Evolutionary conservation across 139 green algal species (phyloP).

Genomic region (Gonium pectorale): DNA sequence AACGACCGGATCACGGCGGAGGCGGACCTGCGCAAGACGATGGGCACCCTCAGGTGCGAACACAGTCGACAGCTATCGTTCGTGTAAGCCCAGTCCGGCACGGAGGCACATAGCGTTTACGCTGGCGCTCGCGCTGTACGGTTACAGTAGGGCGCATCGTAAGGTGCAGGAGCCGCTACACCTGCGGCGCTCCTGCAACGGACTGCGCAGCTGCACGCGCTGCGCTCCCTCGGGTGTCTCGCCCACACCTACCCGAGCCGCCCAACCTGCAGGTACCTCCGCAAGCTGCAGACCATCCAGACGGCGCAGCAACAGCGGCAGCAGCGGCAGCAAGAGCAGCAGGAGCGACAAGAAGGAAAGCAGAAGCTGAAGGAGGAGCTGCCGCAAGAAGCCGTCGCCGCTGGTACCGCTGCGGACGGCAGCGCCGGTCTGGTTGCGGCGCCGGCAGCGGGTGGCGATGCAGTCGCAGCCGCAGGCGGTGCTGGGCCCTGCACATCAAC

Average conservation of each 20-base stretch:
- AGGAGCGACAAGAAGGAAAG: background rate
- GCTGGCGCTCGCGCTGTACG: no score
- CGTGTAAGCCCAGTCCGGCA: no score
- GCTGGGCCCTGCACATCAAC: no score
- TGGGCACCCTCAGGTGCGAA: conserved; percentile 74
- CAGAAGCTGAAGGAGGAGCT: background rate
- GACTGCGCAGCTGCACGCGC: no score
- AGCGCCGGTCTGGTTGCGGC: no score
- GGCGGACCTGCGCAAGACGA: conserved; percentile 65
- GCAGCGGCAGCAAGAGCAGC: background rate
- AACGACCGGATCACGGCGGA: conserved; percentile 71
- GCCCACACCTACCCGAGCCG: background rate
- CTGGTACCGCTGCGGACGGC: background rate
- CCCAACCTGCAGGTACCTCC: conserved; percentile 74
- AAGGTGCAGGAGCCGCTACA: no score
- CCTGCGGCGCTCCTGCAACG: no score
- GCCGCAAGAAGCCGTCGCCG: background rate
- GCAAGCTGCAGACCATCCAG: conserved; percentile 46
- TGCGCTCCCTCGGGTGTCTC: background rate
- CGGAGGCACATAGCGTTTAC: no score
- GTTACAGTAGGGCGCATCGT: no score
- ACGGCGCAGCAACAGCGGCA: conserved; percentile 22
- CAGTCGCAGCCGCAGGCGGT: no score
- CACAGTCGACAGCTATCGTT: no score
- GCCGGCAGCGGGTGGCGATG: no score